Evolutionary conservation across 192 early-diverging fungal species (phyloP), one percentile per base, ranked within the genome.

Genomic region (Coemansia sp.): DNA sequence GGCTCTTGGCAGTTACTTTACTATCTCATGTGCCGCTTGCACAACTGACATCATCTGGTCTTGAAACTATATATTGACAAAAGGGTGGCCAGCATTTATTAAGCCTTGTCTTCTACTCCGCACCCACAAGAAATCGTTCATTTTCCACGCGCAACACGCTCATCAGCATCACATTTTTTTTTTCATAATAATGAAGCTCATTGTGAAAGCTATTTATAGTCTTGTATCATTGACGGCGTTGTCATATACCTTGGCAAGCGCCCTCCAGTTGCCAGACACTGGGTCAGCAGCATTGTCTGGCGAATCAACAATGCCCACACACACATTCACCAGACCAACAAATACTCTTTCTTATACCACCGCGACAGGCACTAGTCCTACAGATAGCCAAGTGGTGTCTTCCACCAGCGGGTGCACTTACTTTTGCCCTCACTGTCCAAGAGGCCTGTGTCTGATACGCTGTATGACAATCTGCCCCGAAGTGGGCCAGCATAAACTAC

Each of bases 381-480:
- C 12, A 5, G 7, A 36, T 20, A 60, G 24, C 6, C n/a, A 45
- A 31, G 22, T 11, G 20, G 9, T 32, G 31, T 64, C 46, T n/a
- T 8, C 47, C 25, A 42, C 53, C 43, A 47, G 45, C 35, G 66
- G 59, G 0, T 74, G 77, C 60, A 70, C 53, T n/a, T 74, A 79
- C 49, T 73, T 79, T 62, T 79, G 77, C 22, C 77, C 71, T 1
- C 67, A 63, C 38, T 79, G 77, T 9, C 43, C 77, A 5, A 68
- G 77, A 14, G 71, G 71, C 5, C 35, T 73, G 31, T 79, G 77
- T 19, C 39, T 79, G 45, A 27, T 70, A 24, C 62, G 77, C 2
- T 79, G 71, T 60, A 79, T 79, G 68, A 79, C 71, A 7, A 67
- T 79, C 17, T 79, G 71, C 32, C 67, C 71, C 6, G 77, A 73